A percentile compares a stretch with the other conserved stretches of the same genome.
phyloP scores from a whole-genome alignment of 257 asterid species.

The Hygrophila difformis region DNA sequence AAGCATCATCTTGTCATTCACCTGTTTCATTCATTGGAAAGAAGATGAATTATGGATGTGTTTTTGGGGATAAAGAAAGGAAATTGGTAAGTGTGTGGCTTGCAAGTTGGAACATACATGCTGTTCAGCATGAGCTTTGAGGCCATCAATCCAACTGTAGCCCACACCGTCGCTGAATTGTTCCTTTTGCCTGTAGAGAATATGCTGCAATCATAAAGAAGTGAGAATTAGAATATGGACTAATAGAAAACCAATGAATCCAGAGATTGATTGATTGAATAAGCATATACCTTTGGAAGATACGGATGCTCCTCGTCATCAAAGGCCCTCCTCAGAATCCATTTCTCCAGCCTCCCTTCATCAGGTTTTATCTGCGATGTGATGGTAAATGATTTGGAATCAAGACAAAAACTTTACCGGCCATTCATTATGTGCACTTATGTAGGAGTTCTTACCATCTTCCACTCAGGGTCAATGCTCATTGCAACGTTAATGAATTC shows the following conservation, averaged over 20 bases:
- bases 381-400: constrained; percentile 4
- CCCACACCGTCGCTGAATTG: constrained; percentile 99
- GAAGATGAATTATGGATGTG: not conserved
- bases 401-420: not conserved
- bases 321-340: constrained; percentile 88
- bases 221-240: no score
- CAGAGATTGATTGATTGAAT: not conserved
- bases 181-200: constrained; percentile 85
- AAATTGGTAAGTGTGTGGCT: no score
- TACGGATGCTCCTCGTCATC: constrained; percentile 81
- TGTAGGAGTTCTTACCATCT: constrained; percentile 42
- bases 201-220: constrained; percentile 51
- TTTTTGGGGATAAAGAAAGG: not conserved
- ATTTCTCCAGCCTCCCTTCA: constrained; percentile 75
- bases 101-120: no score
- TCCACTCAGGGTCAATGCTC: constrained; percentile 86
- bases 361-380: constrained; percentile 63
- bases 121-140: constrained; percentile 75
- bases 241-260: no score
- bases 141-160: constrained; percentile 98
- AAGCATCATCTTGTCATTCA: constrained; percentile 75
- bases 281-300: constrained; percentile 73
- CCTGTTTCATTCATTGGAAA: constrained; percentile 26
- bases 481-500: constrained; percentile 80
- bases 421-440: not conserved